phyloP scores from a whole-genome alignment of 768 basidiomycete genomes.

The Trametopsis cervina region DNA sequence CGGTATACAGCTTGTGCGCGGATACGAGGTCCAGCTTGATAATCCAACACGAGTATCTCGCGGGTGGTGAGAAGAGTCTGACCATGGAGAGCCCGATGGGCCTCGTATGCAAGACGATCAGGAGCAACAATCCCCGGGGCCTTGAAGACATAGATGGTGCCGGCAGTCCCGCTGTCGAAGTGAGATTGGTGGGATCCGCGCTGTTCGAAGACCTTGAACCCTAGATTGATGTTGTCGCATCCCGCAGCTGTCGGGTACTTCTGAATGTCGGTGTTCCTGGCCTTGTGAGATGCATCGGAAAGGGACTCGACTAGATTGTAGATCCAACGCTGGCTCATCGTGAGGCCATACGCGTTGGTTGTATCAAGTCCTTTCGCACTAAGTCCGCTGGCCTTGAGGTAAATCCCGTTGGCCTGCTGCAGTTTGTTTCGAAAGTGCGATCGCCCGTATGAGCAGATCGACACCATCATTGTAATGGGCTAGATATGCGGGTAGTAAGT shows the following conservation, averaged over 20 bases:
- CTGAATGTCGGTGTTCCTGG: constrained; percentile 20
- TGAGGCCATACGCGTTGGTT: constrained; percentile 28
- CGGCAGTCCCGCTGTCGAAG: constrained; percentile 31
- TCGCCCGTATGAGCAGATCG: constrained; percentile 3
- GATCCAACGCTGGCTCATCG: constrained; percentile 35
- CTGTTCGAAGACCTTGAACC: constrained; percentile 32
- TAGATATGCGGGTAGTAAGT: neutral
- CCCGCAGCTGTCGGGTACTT: constrained; percentile 25
- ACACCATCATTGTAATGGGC: constrained; percentile 2
- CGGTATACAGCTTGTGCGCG: neutral
- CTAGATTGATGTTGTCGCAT: constrained; percentile 33
- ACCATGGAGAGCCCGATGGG: neutral
- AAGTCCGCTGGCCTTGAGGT: constrained; percentile 31
- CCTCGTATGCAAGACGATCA: neutral
- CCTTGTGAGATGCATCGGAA: constrained; percentile 6
- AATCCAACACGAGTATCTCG: constrained; percentile 5
- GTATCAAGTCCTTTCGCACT: constrained; percentile 33
- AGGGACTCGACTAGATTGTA: constrained; percentile 8
- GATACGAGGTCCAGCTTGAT: neutral
- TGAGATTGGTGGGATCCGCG: constrained; percentile 28
- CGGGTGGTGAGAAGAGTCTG: neutral
- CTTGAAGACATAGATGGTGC: constrained; percentile 17
- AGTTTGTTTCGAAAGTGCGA: constrained; percentile 7
- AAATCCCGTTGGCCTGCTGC: constrained; percentile 28
- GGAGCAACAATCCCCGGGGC: constrained; percentile 1